Evolutionary conservation across 768 basidiomycete species (phyloP).

Genomic region (Agaricus subrufescens): DNA sequence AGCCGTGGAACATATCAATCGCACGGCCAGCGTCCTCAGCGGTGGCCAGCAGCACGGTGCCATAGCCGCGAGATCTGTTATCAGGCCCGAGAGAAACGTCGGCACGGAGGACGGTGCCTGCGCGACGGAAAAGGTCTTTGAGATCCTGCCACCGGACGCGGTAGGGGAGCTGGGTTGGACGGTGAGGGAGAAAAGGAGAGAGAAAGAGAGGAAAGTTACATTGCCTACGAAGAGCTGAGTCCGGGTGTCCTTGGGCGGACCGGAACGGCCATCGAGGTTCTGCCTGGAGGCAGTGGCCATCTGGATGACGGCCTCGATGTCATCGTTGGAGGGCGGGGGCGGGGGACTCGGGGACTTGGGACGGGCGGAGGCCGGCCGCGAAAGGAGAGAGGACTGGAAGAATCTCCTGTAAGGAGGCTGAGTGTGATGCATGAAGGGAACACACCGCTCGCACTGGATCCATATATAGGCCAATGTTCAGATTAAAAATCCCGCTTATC

Average conservation of each 20-base stretch:
- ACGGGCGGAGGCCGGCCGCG: conserved; percentile 1
- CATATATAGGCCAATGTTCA: conserved; percentile 11
- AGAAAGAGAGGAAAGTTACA: conserved; percentile 34
- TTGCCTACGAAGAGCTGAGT: conserved; percentile 97
- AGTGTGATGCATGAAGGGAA: conserved; percentile 10
- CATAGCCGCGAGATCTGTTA: conserved; percentile 90
- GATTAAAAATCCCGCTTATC: conserved; percentile 11
- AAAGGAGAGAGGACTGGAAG: background rate
- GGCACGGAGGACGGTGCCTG: conserved; percentile 84
- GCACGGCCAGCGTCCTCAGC: conserved; percentile 93
- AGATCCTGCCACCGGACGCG: conserved; percentile 99
- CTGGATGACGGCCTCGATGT: conserved; percentile 90
- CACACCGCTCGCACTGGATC: conserved; percentile 5
- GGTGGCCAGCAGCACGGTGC: conserved; percentile 92
- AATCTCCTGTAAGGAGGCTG: conserved; percentile 8
- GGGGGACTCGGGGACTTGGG: conserved; percentile 5
- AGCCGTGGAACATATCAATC: conserved; percentile 95
- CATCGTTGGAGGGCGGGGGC: conserved; percentile 58
- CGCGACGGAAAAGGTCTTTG: conserved; percentile 94
- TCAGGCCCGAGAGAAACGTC: conserved; percentile 79
- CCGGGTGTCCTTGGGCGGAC: conserved; percentile 73
- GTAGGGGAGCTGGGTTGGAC: conserved; percentile 72
- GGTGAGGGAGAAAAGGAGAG: conserved; percentile 8
- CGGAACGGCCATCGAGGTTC: conserved; percentile 38
- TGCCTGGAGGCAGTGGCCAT: conserved; percentile 76